Conservation (phyloP, 2,329 filamentous ascomycete species). For the Fusarium sp. region DNA sequence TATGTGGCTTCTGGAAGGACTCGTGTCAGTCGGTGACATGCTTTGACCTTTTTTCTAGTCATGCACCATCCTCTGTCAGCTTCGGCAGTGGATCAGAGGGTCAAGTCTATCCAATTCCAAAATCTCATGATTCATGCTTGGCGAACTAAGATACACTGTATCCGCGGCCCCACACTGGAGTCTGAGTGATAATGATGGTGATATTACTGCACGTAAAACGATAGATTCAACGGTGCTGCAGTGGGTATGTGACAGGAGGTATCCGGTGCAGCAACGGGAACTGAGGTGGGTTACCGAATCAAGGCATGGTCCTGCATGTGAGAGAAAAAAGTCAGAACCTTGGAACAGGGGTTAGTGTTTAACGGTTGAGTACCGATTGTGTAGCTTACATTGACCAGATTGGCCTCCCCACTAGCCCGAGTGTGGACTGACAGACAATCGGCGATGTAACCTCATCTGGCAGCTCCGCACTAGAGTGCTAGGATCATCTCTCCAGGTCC, state of each 20-base stretch:
- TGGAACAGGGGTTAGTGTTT: background rate
- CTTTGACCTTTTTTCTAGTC: conserved; percentile 22
- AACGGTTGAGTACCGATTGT: background rate
- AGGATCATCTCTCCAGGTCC: background rate
- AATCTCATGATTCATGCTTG: background rate
- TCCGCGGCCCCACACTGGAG: background rate
- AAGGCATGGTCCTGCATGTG: too few species aligned
- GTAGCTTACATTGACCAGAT: background rate
- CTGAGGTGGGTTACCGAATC: background rate
- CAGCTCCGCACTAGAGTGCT: background rate
- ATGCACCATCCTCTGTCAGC: conserved; percentile 3
- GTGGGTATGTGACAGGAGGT: background rate
- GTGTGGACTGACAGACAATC: conserved; percentile 8
- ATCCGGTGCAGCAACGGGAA: background rate
- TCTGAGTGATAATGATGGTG: background rate
- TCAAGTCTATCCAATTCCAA: background rate
- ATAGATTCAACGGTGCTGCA: background rate
- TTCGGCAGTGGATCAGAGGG: conserved; percentile 4
- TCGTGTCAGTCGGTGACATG: conserved; percentile 26
- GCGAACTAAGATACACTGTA: background rate
- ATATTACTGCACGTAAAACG: background rate
- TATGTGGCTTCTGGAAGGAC: conserved; percentile 14
- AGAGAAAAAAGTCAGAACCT: background rate
- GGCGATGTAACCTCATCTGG: conserved; percentile 29
- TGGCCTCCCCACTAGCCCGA: background rate